Conservation (phyloP, 2,329 filamentous ascomycete species). For the Penicillium sp. region DNA sequence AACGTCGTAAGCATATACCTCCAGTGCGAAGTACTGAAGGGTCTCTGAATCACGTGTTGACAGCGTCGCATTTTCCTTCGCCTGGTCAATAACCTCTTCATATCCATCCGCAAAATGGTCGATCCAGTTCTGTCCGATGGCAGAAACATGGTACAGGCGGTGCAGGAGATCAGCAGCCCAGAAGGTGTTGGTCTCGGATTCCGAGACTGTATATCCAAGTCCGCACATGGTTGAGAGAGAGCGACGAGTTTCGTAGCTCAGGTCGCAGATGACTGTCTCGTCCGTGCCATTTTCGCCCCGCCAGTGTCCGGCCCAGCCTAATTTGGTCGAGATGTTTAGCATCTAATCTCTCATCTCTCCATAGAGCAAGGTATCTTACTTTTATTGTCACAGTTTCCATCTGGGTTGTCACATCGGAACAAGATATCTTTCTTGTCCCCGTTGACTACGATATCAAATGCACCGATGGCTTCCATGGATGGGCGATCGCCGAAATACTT, state of each 20-base stretch:
- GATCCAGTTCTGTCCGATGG: conserved; percentile 58
- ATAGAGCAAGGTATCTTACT: conserved; percentile 31
- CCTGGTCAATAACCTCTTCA: conserved; percentile 53
- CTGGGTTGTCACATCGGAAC: conserved; percentile 68
- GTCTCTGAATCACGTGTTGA: conserved; percentile 59
- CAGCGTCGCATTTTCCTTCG: conserved; percentile 49
- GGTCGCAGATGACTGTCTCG: conserved; percentile 68
- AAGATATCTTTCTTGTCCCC: conserved; percentile 57
- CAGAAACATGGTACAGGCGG: conserved; percentile 62
- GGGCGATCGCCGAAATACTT: conserved; percentile 66
- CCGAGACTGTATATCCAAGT: conserved; percentile 61
- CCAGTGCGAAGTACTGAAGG: conserved; percentile 66
- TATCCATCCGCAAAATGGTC: conserved; percentile 64
- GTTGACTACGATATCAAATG: conserved; percentile 59
- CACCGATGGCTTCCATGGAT: conserved; percentile 59
- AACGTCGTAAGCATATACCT: conserved; percentile 65
- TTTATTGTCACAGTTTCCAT: conserved; percentile 59
- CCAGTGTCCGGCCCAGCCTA: conserved; percentile 67
- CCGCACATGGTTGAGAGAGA: conserved; percentile 60
- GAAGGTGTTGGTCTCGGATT: conserved; percentile 57
- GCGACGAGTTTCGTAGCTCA: conserved; percentile 59
- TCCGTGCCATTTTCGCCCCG: conserved; percentile 62
- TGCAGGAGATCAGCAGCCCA: conserved; percentile 67
- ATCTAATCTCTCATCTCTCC: neutral
- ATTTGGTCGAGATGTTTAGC: neutral